Base-by-base conservation (phyloP, 1,284 basidiomycete species). In the Limonomyces culmigenus region DNA sequence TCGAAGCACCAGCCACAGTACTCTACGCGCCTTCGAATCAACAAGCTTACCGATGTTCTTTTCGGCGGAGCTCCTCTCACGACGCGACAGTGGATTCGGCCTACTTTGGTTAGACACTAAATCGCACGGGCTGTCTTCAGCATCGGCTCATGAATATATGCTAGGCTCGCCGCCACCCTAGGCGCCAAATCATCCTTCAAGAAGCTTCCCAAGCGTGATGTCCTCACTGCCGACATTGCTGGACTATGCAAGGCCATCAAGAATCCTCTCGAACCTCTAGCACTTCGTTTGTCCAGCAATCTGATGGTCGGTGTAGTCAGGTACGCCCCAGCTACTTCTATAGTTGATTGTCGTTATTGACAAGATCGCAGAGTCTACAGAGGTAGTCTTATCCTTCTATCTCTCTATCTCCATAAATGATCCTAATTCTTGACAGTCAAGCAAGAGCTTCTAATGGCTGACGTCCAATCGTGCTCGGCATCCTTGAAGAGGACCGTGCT, bases 101-200 rank as follows among this genome's bases (percentile, higher is more conserved):
- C 65, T 86, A 15, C 59, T 86, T 16, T 86, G 81, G 81, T 81
- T 50, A 38, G 48, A 13, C 11, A 13, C 10, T 3, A n/a, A n/a
- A n/a, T n/a, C n/a, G n/a, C n/a, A n/a, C n/a, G n/a, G n/a, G n/a
- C n/a, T n/a, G n/a, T 10, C 6, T 35, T 11, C 12, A 35, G 25
- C 29, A 25, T n/a, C n/a, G n/a, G n/a, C 27, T 23, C 13, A n/a
- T n/a, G n/a, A n/a, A n/a, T n/a, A n/a, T n/a, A n/a, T 14, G 13
- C 3, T 41, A 91, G 86, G 86, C 72, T 91, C 33, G 84, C 85
- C 21, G 86, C 86, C 3, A 91, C 86, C 1, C 62, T 91, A 14
- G 87, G 86, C 19, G 10, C 30, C 8, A 79, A 78, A 54, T 83
- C 80, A 12, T 69, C 73, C n/a, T 80, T 84, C 58, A 81, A 70